Conservation (phyloP, 495 filamentous ascomycete genomes). For the Ascodesmis nigricans region DNA sequence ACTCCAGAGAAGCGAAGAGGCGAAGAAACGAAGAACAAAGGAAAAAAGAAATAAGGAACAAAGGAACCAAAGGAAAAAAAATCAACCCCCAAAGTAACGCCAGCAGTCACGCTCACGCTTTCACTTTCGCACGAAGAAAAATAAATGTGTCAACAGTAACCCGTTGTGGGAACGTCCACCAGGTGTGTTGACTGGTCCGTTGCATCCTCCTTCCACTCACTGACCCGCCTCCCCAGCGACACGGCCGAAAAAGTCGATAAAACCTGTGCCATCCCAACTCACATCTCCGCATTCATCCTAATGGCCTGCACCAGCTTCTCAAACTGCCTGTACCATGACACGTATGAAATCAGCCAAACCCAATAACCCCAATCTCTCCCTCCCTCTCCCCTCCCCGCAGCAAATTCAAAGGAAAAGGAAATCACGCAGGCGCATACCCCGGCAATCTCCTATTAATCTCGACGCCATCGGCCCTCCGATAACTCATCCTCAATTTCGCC, state of each 20-base stretch:
- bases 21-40: slow-evolving; percentile 7
- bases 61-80: slow-evolving; percentile 1
- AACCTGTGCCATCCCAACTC: no score
- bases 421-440: no score
- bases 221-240: no score
- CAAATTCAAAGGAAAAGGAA: no score
- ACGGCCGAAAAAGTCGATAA: no score
- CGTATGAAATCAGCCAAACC: no score
- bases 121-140: slow-evolving; percentile 4
- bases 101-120: not conserved
- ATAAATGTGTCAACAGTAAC: slow-evolving; percentile 4
- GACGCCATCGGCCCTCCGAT: slow-evolving; percentile 20
- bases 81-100: not conserved
- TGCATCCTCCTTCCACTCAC: no score
- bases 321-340: no score
- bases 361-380: slow-evolving; percentile 6
- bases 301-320: no score
- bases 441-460: slow-evolving; percentile 21
- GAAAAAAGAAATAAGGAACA: slow-evolving; percentile 8
- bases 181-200: no score
- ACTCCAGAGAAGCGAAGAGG: slow-evolving; percentile 2
- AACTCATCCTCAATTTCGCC: slow-evolving; percentile 20
- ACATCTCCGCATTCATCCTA: no score
- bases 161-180: no score
- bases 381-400: slow-evolving; percentile 6